phyloP scores from a whole-genome alignment of 176 grass and related monocot species.

The Oryza brachyantha region DNA sequence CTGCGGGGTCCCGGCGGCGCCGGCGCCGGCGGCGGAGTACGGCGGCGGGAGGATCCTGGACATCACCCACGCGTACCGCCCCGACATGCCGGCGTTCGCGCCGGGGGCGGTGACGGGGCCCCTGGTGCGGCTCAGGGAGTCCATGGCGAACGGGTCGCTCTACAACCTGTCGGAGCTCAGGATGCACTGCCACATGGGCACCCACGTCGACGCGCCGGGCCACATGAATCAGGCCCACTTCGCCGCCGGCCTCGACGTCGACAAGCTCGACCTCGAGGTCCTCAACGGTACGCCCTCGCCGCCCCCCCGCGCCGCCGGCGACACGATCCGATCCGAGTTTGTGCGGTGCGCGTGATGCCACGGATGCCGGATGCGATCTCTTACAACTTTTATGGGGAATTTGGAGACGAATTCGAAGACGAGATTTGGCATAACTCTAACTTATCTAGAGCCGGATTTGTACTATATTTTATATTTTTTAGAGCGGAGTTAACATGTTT shows the following conservation, averaged over 20 bases:
- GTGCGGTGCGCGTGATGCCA: too few relatives aligned
- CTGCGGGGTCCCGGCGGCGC: neutral
- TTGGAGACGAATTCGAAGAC: too few relatives aligned
- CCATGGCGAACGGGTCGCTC: conserved; percentile 68
- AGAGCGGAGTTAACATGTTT: too few relatives aligned
- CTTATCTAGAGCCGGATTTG: too few relatives aligned
- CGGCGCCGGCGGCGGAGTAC: too few relatives aligned
- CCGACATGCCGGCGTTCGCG: conserved; percentile 50
- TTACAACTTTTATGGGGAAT: too few relatives aligned
- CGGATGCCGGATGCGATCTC: too few relatives aligned
- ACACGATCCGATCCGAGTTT: too few relatives aligned
- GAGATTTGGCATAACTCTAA: too few relatives aligned
- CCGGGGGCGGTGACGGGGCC: conserved; percentile 38
- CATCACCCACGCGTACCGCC: conserved; percentile 74
- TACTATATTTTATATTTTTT: too few relatives aligned
- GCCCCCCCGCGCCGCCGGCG: neutral
- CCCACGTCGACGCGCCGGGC: conserved; percentile 69
- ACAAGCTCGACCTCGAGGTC: conserved; percentile 73
- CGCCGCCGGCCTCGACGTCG: conserved; percentile 64
- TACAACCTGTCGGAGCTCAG: conserved; percentile 74
- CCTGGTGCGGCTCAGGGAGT: conserved; percentile 49
- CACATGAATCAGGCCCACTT: conserved; percentile 57
- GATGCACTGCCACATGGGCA: conserved; percentile 55
- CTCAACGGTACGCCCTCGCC: conserved; percentile 50
- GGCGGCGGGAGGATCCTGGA: conserved; percentile 66